Conservation (phyloP, 169 alveolate species). For the Plasmodium inui region DNA sequence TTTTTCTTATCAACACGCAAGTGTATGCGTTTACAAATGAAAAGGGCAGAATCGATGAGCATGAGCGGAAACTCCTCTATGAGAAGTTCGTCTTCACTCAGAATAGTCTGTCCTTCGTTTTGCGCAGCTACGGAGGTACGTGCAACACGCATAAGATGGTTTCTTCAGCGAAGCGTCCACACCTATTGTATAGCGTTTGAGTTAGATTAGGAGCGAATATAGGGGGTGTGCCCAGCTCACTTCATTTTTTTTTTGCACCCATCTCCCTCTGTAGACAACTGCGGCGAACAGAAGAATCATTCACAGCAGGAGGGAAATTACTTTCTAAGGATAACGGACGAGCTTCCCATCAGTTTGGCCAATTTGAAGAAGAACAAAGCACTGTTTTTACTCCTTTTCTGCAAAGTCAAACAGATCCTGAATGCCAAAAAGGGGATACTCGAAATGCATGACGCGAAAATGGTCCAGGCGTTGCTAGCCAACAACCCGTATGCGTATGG, state of each 20-base stretch:
- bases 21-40: conserved; percentile 8
- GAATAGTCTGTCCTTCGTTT: conserved; percentile 40
- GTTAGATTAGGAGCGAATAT: background rate
- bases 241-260: conserved; percentile 25
- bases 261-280: background rate
- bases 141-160: background rate
- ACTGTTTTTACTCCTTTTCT: conserved; percentile 53
- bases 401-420: conserved; percentile 50
- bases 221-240: background rate
- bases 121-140: conserved; percentile 47
- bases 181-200: background rate
- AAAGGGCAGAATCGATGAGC: conserved; percentile 20
- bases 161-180: background rate
- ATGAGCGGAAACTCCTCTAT: conserved; percentile 20
- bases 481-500: conserved; percentile 41
- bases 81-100: conserved; percentile 32
- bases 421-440: conserved; percentile 46
- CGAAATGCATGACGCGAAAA: conserved; percentile 20
- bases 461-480: conserved; percentile 18
- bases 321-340: conserved; percentile 43
- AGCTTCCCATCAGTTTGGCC: conserved; percentile 4
- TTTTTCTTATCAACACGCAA: conserved; percentile 41
- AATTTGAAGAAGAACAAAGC: conserved; percentile 47
- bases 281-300: background rate
- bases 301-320: conserved; percentile 28